Conservation (phyloP, 768 basidiomycete genomes). For the Lactifluus pinguis region DNA sequence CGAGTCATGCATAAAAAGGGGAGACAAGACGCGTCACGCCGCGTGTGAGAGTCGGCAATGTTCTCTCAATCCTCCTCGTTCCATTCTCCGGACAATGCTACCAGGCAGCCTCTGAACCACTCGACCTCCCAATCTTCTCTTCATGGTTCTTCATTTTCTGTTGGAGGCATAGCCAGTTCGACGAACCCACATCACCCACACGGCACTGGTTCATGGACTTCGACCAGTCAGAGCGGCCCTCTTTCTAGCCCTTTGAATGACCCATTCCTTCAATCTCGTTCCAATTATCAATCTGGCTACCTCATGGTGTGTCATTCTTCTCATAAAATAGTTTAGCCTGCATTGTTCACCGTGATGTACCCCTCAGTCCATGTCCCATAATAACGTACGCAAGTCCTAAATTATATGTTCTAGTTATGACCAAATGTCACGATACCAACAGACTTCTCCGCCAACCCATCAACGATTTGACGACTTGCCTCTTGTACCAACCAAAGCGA, state of each 20-base stretch:
- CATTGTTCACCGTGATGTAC: background rate
- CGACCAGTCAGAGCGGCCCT: conserved; percentile 34
- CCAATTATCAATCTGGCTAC: conserved; percentile 76
- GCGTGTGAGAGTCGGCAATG: background rate
- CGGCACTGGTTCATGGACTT: conserved; percentile 45
- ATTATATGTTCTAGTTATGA: background rate
- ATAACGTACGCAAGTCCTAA: conserved; percentile 33
- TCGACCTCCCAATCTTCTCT: conserved; percentile 23
- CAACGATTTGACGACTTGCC: conserved; percentile 68
- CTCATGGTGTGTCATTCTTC: conserved; percentile 47
- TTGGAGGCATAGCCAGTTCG: conserved; percentile 53
- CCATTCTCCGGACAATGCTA: conserved; percentile 4
- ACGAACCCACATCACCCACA: conserved; percentile 35
- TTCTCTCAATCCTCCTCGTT: conserved; percentile 14
- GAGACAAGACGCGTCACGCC: background rate
- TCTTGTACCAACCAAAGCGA: conserved; percentile 70
- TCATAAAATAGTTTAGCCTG: background rate
- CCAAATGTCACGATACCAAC: background rate
- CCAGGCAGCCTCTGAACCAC: conserved; percentile 1
- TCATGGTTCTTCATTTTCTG: conserved; percentile 35
- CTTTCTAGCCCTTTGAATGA: conserved; percentile 53
- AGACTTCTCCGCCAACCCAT: conserved; percentile 40
- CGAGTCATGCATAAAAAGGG: background rate
- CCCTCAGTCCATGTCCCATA: conserved; percentile 52
- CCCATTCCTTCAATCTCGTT: conserved; percentile 59